phyloP scores from a whole-genome alignment of 495 filamentous ascomycete genomes.

The Astrothelium subdiscretum region DNA sequence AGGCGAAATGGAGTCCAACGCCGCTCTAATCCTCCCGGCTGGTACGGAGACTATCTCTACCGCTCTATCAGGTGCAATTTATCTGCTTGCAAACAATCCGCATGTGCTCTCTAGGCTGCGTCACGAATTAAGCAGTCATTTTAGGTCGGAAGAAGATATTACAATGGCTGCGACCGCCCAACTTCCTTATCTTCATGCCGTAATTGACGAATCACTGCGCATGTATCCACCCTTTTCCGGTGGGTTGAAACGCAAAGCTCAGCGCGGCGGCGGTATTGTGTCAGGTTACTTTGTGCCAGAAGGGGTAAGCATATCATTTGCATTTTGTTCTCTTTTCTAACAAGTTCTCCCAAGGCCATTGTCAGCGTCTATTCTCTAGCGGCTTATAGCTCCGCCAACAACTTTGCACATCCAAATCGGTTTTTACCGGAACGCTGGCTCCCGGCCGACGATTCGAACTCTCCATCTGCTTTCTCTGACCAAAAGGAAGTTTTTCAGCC shows the following conservation, averaged over 20 bases:
- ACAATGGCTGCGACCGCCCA: constrained; percentile 32
- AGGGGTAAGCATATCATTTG: constrained; percentile 12
- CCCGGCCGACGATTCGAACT: neutral
- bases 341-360: neutral
- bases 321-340: neutral
- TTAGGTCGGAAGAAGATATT: constrained; percentile 42
- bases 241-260: constrained; percentile 34
- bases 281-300: constrained; percentile 33
- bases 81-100: constrained; percentile 38
- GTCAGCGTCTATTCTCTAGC: constrained; percentile 36
- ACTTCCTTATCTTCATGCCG: constrained; percentile 44
- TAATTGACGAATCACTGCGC: constrained; percentile 46
- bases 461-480: neutral
- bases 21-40: constrained; percentile 8
- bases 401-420: constrained; percentile 27
- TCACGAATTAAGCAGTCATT: constrained; percentile 39
- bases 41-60: constrained; percentile 51
- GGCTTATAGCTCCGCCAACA: constrained; percentile 29
- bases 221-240: constrained; percentile 46
- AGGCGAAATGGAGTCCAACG: constrained; percentile 4
- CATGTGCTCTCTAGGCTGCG: constrained; percentile 32
- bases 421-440: constrained; percentile 4
- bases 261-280: constrained; percentile 36
- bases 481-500: constrained; percentile 5
- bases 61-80: constrained; percentile 39